Base-by-base conservation (phyloP, 1,139 yeast species). In the Magnusiomyces sp. region DNA sequence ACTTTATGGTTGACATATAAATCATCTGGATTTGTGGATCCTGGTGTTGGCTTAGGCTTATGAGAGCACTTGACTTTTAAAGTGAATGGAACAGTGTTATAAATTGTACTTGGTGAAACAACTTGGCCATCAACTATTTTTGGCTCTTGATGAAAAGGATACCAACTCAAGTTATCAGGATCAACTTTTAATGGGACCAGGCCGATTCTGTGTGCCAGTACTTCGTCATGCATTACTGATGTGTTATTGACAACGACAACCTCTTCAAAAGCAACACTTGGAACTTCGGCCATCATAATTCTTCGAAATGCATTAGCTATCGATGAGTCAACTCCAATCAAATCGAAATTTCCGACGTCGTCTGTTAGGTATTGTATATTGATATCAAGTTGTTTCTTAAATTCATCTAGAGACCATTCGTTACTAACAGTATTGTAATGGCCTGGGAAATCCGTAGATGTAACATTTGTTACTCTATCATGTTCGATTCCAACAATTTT, bases 251-350 rank as follows among this genome's bases (percentile, higher is more conserved):
- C 85, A 56, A 92, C 77, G 65, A 84, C 90, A 32, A 92, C 88
- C 55, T 85, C 79, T 67, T 92, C 98, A 31, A 95, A 86, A 7
- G 98, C 98, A 45, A 92, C 95, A 2, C 94, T 78, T 17, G 98
- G 98, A 34, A 92, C 95, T 66, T 92, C 98, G 1, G 97, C 80
- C 55, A 92, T 81, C 97, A 92, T 90, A 59, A 92, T 86, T 65
- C 98, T 84, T 64, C 98, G 85, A 71, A 92, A 89, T 0, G 98
- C 97, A 72, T 92, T 92, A 47, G 97, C 92, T 52, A 92, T 74
- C 13, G 97, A 86, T 1, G 97, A 86, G 65, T 92, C 98, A 47
- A 90, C 72, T 59, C 88, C 83, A 53, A 86, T 71, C 57, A 94
- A 73, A 66, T 92, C 98, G 61, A 92, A 92, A 66, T 87, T 89